Evolutionary conservation across 2,329 filamentous ascomycete species (phyloP), one percentile per base, ranked within the genome.

Genomic region (Epichloe typhina): DNA sequence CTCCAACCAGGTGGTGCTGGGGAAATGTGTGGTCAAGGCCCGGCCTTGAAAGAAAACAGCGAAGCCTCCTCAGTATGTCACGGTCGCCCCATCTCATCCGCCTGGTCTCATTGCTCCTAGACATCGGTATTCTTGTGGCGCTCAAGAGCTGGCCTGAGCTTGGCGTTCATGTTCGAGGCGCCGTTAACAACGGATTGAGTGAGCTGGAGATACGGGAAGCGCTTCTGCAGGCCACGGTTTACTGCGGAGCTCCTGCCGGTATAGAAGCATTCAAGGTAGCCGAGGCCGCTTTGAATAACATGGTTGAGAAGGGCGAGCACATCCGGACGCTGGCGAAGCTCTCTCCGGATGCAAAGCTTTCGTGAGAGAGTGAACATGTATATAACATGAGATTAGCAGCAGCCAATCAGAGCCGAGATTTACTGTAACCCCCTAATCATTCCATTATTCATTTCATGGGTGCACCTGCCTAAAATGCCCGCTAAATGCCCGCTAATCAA

Each of bases 21-120:
- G 79, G 79, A 15, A 72, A 72, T 51, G 71, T 77, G 19, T 84
- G 80, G 80, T 74, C 75, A 2, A 72, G 80, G 2, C 79, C 79
- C 0, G 81, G 80, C 0, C 71, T 84, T 5, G 72, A 75, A 15
- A 70, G 75, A 49, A 79, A 82, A 61, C 75, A 78, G 50, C 72
- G 80, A 44, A 77, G 35, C 45, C 41, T 51, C 8, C 35, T 51
- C 59, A 60, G 83, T 61, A 76, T 15, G 50, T 45, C 26, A 15
- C 13, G 5, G 5, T 21, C 26, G 19, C 23, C 12, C 11, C 5
- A 12, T 12, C 11, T 19, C 35, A 38, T 36, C 21, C 42, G n/a
- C 5, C 46, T 15, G 19, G 40, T n/a, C 40, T 42, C 1, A 42
- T 12, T 6, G 5, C 13, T 21, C 19, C 17, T 12, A 49, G 47